Evolutionary conservation across 768 basidiomycete species (phyloP).

Genomic region (Kwoniella europaea): DNA sequence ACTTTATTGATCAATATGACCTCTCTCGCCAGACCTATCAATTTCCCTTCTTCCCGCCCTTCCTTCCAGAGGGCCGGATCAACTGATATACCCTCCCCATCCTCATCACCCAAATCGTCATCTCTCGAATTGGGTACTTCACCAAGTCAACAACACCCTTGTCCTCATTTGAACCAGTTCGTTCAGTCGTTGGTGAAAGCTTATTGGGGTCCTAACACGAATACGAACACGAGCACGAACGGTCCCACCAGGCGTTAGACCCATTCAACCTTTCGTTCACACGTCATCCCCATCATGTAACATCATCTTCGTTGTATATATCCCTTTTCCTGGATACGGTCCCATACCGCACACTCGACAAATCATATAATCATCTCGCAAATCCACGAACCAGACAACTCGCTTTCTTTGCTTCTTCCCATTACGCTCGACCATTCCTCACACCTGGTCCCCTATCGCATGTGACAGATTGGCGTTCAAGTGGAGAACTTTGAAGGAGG

Average conservation of each 20-base stretch:
- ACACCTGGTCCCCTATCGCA: too few relatives aligned
- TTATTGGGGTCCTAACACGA: slow-evolving; percentile 4
- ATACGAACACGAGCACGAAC: background rate
- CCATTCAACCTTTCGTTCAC: background rate
- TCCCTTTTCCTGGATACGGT: background rate
- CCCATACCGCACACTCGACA: background rate
- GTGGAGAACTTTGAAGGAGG: background rate
- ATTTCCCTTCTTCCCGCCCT: slow-evolving; percentile 20
- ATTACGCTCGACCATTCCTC: too few relatives aligned
- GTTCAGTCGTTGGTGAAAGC: slow-evolving; percentile 32
- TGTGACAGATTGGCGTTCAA: too few relatives aligned
- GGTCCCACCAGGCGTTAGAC: slow-evolving; percentile 5
- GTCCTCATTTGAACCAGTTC: slow-evolving; percentile 44
- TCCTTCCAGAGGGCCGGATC: slow-evolving; percentile 5
- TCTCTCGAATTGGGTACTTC: slow-evolving; percentile 1
- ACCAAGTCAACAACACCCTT: slow-evolving; percentile 33
- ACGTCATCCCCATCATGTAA: background rate
- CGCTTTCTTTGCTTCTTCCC: background rate
- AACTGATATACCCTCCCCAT: background rate
- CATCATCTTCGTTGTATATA: slow-evolving; percentile 12
- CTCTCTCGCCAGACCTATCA: slow-evolving; percentile 15
- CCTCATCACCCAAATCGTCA: slow-evolving; percentile 16
- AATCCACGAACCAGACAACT: background rate
- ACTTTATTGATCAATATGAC: slow-evolving; percentile 3
- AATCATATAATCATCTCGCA: background rate